Conservation (phyloP, 164 flowering plant species). For the Nymphaea colorata region DNA sequence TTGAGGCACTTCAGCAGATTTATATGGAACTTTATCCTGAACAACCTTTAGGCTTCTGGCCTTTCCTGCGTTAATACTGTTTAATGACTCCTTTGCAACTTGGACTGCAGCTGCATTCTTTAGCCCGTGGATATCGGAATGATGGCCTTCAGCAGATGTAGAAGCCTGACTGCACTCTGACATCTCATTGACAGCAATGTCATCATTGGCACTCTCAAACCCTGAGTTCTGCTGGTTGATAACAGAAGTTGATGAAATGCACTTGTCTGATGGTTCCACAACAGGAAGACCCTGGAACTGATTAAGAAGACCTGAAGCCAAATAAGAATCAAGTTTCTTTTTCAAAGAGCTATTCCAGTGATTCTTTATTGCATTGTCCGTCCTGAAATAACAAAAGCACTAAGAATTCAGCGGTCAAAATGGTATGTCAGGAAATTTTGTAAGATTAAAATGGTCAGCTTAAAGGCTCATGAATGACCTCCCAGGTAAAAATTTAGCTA, state of each 20-base stretch:
- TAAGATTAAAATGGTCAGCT: neutral
- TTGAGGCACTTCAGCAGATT: neutral
- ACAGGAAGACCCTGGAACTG: constrained; percentile 45
- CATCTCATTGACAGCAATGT: constrained; percentile 39
- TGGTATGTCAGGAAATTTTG: neutral
- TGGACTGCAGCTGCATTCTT: neutral
- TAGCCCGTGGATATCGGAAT: constrained; percentile 14
- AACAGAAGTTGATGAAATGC: constrained; percentile 28
- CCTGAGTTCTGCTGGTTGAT: constrained; percentile 38
- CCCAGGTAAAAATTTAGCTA: constrained; percentile 87
- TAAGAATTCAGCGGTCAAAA: constrained; percentile 5
- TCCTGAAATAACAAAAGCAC: constrained; percentile 35
- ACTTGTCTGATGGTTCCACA: constrained; percentile 29
- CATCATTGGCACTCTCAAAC: constrained; percentile 32
- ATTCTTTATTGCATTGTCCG: constrained; percentile 99
- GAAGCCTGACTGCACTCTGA: constrained; percentile 86
- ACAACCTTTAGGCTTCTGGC: neutral
- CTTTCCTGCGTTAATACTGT: neutral
- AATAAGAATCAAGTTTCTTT: constrained; percentile 77
- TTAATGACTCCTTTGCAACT: neutral
- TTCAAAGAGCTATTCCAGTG: constrained; percentile 98
- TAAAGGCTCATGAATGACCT: constrained; percentile 31
- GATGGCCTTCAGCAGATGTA: constrained; percentile 27
- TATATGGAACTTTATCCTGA: neutral
- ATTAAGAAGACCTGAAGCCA: constrained; percentile 68